phyloP scores from a whole-genome alignment of 345 rosid species.

The Noccaea bulbosa region DNA sequence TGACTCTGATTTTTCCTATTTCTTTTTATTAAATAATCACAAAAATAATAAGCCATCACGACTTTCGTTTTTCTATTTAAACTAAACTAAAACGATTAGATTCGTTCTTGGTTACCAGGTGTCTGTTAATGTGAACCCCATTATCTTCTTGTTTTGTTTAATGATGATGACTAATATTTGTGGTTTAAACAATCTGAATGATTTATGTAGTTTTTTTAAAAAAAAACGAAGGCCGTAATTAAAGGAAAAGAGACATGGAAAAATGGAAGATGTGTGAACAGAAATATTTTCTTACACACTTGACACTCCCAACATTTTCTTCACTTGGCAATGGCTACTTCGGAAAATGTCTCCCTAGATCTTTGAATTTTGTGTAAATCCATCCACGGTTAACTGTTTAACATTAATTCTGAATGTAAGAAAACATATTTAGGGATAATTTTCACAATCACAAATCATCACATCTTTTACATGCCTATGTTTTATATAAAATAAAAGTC shows the following conservation, averaged over 20 bases:
- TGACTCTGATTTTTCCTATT: slow-evolving; percentile 30
- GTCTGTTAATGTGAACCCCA: slow-evolving; percentile 45
- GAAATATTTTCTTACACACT: slow-evolving; percentile 11
- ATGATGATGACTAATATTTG: slow-evolving; percentile 23
- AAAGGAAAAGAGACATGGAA: slow-evolving; percentile 22
- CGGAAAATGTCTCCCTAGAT: too few relatives aligned
- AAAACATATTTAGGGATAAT: not conserved
- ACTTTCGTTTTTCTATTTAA: slow-evolving; percentile 14
- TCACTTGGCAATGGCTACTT: not conserved
- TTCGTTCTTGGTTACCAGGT: slow-evolving; percentile 40
- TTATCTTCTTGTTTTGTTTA: slow-evolving; percentile 29
- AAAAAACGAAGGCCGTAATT: slow-evolving; percentile 17
- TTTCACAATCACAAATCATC: not conserved
- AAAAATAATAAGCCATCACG: slow-evolving; percentile 24
- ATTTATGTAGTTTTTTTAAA: too few relatives aligned
- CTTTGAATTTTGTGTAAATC: too few relatives aligned
- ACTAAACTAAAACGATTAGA: slow-evolving; percentile 38
- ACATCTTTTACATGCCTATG: not conserved
- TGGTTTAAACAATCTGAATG: not conserved
- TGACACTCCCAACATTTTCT: not conserved
- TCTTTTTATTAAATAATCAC: slow-evolving; percentile 27
- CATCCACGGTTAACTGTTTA: not conserved
- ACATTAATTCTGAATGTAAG: not conserved
- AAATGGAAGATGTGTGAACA: slow-evolving; percentile 35
- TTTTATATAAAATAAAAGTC: not conserved